Base-by-base conservation (phyloP, 352 stramenopile genomes). In the Aphanomyces euteiches region DNA sequence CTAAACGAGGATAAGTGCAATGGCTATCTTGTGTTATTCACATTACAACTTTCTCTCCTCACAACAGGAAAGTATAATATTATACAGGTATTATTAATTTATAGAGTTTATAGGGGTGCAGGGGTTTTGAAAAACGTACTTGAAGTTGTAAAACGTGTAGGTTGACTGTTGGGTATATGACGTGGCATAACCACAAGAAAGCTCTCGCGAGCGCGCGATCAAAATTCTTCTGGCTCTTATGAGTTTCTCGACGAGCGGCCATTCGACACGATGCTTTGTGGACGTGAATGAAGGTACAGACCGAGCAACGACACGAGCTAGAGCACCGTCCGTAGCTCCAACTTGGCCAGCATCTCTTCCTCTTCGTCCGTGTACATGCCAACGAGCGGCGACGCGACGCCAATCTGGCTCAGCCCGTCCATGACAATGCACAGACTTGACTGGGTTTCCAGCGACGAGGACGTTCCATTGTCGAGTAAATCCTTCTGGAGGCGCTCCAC, bases 321-420 rank as follows among this genome's bases (percentile, higher is more conserved):
- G 12, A 69, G 47, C 0, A 69, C 63, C 12, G 63, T 69, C 34
- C 63, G 63, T n/a, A 58, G 50, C 34, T 69, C 75, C 5, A 92
- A 75, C 57, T 82, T 67, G 19, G 90, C 75, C 6, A 92, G 77
- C 79, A 92, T 80, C 34, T 86, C 80, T 57, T 90, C 83, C 75
- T 92, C 82, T 60, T 92, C 83, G 8, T 74, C 75, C 5, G 83
- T 90, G 78, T 92, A 92, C 75, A 92, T 92, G 68, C 89, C 80
- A 41, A 88, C 69, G 3, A 92, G 69, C 19, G 84, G 84, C 15
- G 84, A 90, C 8, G 69, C 72, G n/a, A 83, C 78, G 28, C 83
- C 84, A 4, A 85, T 40, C 0, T 74, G 72, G 6, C 85, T 71
- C 54, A 90, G 81, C 71, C 87, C 79, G 72, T 88, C 80, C 69